Base-by-base conservation (phyloP, 2,329 filamentous ascomycete species). In the Colletotrichum sidae region DNA sequence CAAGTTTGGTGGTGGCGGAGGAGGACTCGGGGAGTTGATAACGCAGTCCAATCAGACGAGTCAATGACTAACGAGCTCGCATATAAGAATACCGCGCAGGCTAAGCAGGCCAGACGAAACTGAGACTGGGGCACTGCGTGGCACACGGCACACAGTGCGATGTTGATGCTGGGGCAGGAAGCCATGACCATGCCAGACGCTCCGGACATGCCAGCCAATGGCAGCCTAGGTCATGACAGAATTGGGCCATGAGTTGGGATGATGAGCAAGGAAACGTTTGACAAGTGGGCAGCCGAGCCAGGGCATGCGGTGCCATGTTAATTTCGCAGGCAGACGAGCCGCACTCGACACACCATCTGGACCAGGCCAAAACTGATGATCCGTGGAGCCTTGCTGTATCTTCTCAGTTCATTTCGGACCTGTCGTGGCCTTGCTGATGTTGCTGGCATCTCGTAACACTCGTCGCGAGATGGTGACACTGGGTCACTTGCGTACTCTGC, bases 41-140 rank as follows among this genome's bases (percentile, higher is more conserved):
- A 42, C 4, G 35, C 12, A 13, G 41, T 33, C 63, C 63, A 66
- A 66, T 63, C 12, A 54, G 34, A 15, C 35, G 47, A 33, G n/a
- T 3, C 47, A 63, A 57, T 66, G 58, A 66, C 63, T 63, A 66
- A 66, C 58, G 47, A 47, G 39, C 41, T 53, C 62, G 52, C 41
- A 49, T 66, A 63, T 33, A 54, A 66, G 58, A 59, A 66, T 66
- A 59, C 63, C 52, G 63, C 63, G 52, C 37, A 66, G 51, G 58
- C 63, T 39, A 60, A 49, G 46, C 46, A 56, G 54, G 54, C 54
- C 41, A 46, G 41, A 55, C 11, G 33, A 17, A 45, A 55, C 33
- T 33, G 37, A 37, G 34, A 50, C 42, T 35, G 56, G 50, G 34
- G 56, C 52, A 47, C 25, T 25, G 25, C 25, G 5, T 25, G 25